phyloP scores from a whole-genome alignment of 257 asterid species.

The Solanum lignicaule region DNA sequence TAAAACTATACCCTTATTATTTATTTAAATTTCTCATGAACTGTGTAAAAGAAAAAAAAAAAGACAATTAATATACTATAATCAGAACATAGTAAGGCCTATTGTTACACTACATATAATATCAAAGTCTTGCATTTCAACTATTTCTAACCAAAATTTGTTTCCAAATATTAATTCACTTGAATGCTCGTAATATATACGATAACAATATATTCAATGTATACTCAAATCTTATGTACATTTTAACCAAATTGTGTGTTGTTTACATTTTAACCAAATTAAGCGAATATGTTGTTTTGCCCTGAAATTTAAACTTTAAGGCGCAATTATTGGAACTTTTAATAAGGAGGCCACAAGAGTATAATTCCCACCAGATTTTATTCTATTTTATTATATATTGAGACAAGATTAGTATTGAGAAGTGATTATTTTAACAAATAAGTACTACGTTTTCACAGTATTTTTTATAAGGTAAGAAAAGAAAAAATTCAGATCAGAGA shows the following conservation, averaged over 20 bases:
- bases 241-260: too few species aligned
- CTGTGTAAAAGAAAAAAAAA: too few species aligned
- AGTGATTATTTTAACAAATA: not conserved
- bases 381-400: not conserved
- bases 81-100: not conserved
- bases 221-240: not conserved
- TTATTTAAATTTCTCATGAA: too few species aligned
- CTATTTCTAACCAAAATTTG: not conserved
- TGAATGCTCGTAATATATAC: not conserved
- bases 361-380: not conserved
- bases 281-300: not conserved
- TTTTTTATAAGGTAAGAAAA: not conserved
- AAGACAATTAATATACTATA: too few species aligned
- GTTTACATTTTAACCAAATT: too few species aligned
- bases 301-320: not conserved
- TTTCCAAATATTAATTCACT: not conserved
- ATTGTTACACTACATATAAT: too few species aligned
- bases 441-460: not conserved
- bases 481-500: not conserved
- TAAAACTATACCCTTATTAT: too few species aligned
- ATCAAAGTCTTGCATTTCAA: not conserved
- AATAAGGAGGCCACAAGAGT: not conserved
- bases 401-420: not conserved
- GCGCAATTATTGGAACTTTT: not conserved
- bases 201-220: not conserved